phyloP scores from a whole-genome alignment of 2,329 filamentous ascomycete species.

The Fusarium succisae region DNA sequence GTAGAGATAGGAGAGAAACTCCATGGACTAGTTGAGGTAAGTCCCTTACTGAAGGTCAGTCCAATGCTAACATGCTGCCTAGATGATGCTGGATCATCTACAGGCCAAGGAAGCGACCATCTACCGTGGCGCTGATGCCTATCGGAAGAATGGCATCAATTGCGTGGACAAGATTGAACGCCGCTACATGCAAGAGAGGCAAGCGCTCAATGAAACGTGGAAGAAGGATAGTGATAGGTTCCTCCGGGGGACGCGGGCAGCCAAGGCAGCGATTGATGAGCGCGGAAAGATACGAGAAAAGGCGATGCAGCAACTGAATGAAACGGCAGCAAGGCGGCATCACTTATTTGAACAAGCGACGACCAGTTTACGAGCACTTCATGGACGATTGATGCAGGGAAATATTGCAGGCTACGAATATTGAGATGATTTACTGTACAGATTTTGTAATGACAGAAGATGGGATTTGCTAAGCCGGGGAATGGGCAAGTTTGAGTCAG shows the following conservation, averaged over 20 bases:
- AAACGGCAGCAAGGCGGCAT: conserved; percentile 18
- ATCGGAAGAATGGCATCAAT: conserved; percentile 29
- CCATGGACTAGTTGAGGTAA: conserved; percentile 41
- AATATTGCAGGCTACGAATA: not conserved
- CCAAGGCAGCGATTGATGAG: conserved; percentile 12
- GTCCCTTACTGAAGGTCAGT: not conserved
- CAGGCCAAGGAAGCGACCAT: conserved; percentile 34
- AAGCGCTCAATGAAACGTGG: conserved; percentile 20
- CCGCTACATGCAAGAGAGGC: conserved; percentile 34
- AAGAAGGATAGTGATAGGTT: conserved; percentile 35
- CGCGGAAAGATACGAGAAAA: conserved; percentile 1
- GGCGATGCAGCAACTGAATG: conserved; percentile 13
- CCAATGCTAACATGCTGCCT: conserved; percentile 20
- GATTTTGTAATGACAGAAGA: not conserved
- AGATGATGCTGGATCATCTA: conserved; percentile 40
- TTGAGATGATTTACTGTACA: not conserved
- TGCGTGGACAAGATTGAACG: conserved; percentile 38
- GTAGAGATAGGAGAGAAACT: conserved; percentile 27
- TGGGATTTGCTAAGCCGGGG: conserved; percentile 1
- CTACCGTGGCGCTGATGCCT: conserved; percentile 31
- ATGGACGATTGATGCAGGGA: conserved; percentile 26
- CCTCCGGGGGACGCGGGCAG: not conserved
- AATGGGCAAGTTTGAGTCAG: not conserved
- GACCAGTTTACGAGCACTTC: conserved; percentile 34
- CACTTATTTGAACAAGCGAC: conserved; percentile 31